These are phyloP conservation scores for Brasenia schreberi DNA, from an alignment of 164 flowering plant genomes.

Conservation along the genomic window DNA sequence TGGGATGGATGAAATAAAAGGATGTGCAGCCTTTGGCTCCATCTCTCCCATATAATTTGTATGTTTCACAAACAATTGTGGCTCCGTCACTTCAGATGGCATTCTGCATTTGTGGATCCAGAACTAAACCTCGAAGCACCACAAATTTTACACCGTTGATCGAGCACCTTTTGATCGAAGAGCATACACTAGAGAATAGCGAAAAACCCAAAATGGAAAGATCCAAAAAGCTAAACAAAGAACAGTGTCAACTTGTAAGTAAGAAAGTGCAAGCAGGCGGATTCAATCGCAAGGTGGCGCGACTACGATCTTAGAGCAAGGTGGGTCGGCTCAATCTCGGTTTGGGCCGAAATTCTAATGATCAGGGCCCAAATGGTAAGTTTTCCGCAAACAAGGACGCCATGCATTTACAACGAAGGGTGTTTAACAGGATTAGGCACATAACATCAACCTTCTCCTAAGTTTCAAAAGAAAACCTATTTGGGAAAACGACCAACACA, in stretches of 20 bases:
- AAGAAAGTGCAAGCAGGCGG: neutral
- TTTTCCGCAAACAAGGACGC: too few species aligned
- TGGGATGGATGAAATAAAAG: constrained; percentile 5
- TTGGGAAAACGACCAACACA: too few species aligned
- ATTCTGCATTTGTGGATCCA: constrained; percentile 12
- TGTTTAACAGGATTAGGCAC: too few species aligned
- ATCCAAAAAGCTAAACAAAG: neutral
- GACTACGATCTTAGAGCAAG: too few species aligned
- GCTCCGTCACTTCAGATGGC: constrained; percentile 23
- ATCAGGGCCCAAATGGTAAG: too few species aligned
- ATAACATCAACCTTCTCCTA: too few species aligned
- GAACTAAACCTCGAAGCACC: constrained; percentile 2
- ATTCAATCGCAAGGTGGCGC: neutral
- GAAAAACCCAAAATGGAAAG: neutral
- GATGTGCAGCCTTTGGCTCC: constrained; percentile 29
- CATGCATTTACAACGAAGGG: too few species aligned
- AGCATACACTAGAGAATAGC: neutral
- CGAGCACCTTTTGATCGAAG: neutral
- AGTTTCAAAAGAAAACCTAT: too few species aligned
- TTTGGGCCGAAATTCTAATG: too few species aligned
- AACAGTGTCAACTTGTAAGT: neutral
- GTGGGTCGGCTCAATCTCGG: too few species aligned
- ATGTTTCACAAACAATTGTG: neutral
- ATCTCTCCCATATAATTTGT: constrained; percentile 1
- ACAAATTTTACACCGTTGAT: neutral